Conservation (phyloP, 2,329 filamentous ascomycete genomes). For the Drechmeria coniospora region DNA sequence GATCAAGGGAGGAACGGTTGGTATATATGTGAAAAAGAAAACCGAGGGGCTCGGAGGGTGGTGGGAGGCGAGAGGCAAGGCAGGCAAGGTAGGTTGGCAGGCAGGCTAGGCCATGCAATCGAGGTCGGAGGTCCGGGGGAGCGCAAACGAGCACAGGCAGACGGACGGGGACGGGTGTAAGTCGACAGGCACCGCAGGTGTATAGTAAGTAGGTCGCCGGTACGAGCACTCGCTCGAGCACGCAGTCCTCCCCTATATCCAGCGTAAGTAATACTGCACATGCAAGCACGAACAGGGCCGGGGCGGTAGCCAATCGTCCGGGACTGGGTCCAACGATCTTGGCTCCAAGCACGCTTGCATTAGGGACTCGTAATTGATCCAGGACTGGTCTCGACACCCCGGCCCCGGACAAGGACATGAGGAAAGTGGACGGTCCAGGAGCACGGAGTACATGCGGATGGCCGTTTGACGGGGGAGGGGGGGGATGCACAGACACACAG, state of each 20-base stretch:
- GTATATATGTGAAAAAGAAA: constrained; percentile 9
- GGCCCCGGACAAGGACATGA: background rate
- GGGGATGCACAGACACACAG: too few relatives aligned
- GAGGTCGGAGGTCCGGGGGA: too few relatives aligned
- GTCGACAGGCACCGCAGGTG: too few relatives aligned
- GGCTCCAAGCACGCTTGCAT: constrained; percentile 7
- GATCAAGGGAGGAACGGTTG: constrained; percentile 3
- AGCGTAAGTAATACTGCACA: too few relatives aligned
- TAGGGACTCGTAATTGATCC: constrained; percentile 7
- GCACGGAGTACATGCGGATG: constrained; percentile 2
- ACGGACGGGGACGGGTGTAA: too few relatives aligned
- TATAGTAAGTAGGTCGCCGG: too few relatives aligned
- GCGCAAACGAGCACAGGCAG: too few relatives aligned
- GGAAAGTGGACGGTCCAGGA: background rate
- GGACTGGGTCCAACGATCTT: constrained; percentile 14
- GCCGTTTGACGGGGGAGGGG: too few relatives aligned
- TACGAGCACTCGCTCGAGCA: too few relatives aligned
- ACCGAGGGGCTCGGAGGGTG: constrained; percentile 3
- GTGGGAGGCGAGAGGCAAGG: background rate
- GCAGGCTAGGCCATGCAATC: constrained; percentile 2
- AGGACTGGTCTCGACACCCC: constrained; percentile 13
- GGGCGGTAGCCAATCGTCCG: constrained; percentile 19
- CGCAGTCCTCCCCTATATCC: too few relatives aligned
- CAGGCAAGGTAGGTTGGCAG: background rate
- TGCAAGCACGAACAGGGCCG: too few relatives aligned